Conservation (phyloP, 257 asterid species). For the Gentiana straminea region DNA sequence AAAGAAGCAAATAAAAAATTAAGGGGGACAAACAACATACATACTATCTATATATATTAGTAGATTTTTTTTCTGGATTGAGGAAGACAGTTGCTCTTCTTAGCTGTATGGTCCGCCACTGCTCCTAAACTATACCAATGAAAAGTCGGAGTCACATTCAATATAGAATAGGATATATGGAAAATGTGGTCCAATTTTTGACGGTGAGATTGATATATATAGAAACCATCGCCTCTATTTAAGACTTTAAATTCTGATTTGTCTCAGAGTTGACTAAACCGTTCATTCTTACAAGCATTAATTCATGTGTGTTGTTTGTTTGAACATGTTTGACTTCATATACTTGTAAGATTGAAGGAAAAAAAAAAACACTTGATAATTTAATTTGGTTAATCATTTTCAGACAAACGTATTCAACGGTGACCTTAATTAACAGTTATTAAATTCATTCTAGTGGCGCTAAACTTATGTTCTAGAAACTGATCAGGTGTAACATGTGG, state of each 20-base stretch:
- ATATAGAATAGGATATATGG: conserved; percentile 43
- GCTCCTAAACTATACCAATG: conserved; percentile 30
- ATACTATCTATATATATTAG: no score
- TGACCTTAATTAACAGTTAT: neutral
- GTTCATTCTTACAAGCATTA: no score
- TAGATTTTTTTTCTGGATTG: no score
- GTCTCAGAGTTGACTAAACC: neutral
- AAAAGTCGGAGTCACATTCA: conserved; percentile 51
- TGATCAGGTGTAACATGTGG: no score
- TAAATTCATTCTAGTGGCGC: no score
- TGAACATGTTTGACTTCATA: neutral
- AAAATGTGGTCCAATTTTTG: conserved; percentile 41
- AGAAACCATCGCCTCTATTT: conserved; percentile 17
- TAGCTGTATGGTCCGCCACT: no score
- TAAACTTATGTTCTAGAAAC: no score
- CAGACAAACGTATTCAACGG: no score
- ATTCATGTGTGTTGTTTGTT: neutral
- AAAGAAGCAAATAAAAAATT: no score
- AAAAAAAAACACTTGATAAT: neutral
- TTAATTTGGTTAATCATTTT: neutral
- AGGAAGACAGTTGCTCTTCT: no score
- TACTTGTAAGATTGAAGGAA: no score
- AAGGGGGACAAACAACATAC: no score
- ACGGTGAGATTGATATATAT: conserved; percentile 2
- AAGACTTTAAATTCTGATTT: conserved; percentile 8